Evolutionary conservation across 352 stramenopile species (phyloP).

Genomic region (Pythium sp.): DNA sequence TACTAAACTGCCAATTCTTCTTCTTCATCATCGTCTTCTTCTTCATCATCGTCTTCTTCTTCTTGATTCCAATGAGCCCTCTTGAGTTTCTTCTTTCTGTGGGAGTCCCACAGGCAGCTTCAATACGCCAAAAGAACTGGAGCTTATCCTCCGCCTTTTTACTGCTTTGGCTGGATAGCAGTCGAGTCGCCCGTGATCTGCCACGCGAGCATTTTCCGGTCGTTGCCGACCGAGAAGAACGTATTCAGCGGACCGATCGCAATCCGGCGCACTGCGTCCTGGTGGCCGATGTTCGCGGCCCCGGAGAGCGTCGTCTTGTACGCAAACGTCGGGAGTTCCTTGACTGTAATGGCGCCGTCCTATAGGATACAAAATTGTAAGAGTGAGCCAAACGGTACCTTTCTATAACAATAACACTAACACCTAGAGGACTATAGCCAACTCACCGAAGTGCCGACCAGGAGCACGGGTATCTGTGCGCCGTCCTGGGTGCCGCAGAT

Average conservation of each 20-base stretch:
- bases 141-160: conserved; percentile 28
- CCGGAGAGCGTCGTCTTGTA: conserved; percentile 76
- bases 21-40: background rate
- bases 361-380: conserved; percentile 22
- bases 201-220: conserved; percentile 84
- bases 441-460: conserved; percentile 72
- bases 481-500: conserved; percentile 70
- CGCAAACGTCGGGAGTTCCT: conserved; percentile 80
- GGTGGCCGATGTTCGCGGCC: conserved; percentile 65
- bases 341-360: conserved; percentile 79
- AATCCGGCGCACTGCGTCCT: conserved; percentile 77
- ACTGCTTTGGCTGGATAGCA: conserved; percentile 64
- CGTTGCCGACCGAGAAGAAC: conserved; percentile 79
- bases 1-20: conserved; percentile 20
- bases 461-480: conserved; percentile 61
- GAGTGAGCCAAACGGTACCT: background rate
- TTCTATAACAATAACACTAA: background rate
- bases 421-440: background rate
- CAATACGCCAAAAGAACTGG: background rate
- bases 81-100: background rate
- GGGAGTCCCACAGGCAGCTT: background rate
- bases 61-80: background rate
- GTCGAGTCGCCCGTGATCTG: conserved; percentile 77
- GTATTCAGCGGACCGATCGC: conserved; percentile 70
- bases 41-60: background rate